Evolutionary conservation across 371 early-diverging fungal species (phyloP).

Genomic region (Mortierella sp.): DNA sequence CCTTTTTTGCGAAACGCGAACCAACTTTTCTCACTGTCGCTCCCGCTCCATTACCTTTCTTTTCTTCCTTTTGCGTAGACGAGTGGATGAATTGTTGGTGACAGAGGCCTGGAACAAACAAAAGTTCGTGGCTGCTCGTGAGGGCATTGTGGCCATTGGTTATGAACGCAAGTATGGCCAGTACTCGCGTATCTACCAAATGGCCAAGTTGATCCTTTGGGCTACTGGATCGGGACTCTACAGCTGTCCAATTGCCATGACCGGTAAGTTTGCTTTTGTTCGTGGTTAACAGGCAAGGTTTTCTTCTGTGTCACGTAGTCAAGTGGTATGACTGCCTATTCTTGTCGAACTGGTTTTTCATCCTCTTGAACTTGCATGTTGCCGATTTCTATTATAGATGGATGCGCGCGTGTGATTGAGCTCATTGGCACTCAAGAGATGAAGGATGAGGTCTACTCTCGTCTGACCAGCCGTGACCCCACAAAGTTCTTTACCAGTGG

Average conservation of each 20-base stretch:
- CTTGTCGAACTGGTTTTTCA: neutral
- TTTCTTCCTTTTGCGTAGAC: constrained; percentile 31
- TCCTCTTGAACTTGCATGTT: neutral
- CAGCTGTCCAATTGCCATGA: constrained; percentile 81
- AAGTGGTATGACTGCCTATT: neutral
- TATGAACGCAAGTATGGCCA: constrained; percentile 71
- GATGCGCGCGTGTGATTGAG: constrained; percentile 74
- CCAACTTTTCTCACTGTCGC: neutral
- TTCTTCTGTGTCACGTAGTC: neutral
- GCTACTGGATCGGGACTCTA: constrained; percentile 67
- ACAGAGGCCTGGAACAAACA: constrained; percentile 71
- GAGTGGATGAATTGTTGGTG: constrained; percentile 73
- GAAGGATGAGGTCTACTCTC: constrained; percentile 61
- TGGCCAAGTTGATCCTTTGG: constrained; percentile 76
- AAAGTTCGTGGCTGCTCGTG: constrained; percentile 69
- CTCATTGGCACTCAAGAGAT: constrained; percentile 65
- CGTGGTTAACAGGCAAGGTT: neutral
- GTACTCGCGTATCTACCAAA: constrained; percentile 71
- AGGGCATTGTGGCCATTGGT: constrained; percentile 74
- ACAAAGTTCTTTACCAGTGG: constrained; percentile 71
- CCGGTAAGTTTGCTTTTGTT: constrained; percentile 38
- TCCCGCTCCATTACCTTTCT: neutral
- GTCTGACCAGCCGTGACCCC: constrained; percentile 71
- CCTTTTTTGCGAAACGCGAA: neutral
- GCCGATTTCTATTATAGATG: constrained; percentile 56